Evolutionary conservation across 208 protist species (phyloP), one percentile per base, ranked within the genome.

Genomic region (Trypanosomatidae sp.): DNA sequence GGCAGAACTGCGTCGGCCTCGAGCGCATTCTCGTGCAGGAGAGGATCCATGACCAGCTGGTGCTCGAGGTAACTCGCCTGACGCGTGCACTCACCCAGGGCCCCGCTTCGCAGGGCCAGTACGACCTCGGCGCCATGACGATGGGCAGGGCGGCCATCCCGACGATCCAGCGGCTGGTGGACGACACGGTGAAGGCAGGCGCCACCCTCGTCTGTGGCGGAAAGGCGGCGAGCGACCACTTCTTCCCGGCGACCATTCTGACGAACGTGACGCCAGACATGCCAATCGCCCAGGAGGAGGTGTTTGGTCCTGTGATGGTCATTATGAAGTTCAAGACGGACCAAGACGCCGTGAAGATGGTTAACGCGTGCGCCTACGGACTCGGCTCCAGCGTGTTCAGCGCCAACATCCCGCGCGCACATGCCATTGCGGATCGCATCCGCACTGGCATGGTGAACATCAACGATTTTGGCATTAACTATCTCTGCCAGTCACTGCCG

Each of bases 381-480:
- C 86, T 99, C 25, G 94, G 95, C 60, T 90, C 85, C n/a, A 93
- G 86, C 74, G 93, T 98, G 4, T 96, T 98, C 85, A 93, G 88
- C 59, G 44, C 47, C 36, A 83, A 98, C 69, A 80, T 88, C 41
- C 65, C 71, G 44, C 89, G 95, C 59, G 96, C 97, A 22, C 83
- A 94, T 69, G 55, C 64, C 65, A 95, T 99, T 68, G 94, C 89
- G 15, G 75, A 87, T 65, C 83, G 90, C 62, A 78, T 98, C 49
- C 83, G 81, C 62, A 92, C 91, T 49, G 95, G 95, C 25, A 98
- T 98, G 95, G 79, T 88, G 65, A 97, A 97, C 77, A 86, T 97
- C 73, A 98, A 98, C 81, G 97, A 98, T 77, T 98, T 97, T 88
- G 96, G 95, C 78, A 92, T 98, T 71, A 98, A 95, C 66, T 99